Evolutionary conservation across 169 alveolate genomes (phyloP), one percentile per base, ranked within the genome.

Genomic region (Sarcocystis neurona): DNA sequence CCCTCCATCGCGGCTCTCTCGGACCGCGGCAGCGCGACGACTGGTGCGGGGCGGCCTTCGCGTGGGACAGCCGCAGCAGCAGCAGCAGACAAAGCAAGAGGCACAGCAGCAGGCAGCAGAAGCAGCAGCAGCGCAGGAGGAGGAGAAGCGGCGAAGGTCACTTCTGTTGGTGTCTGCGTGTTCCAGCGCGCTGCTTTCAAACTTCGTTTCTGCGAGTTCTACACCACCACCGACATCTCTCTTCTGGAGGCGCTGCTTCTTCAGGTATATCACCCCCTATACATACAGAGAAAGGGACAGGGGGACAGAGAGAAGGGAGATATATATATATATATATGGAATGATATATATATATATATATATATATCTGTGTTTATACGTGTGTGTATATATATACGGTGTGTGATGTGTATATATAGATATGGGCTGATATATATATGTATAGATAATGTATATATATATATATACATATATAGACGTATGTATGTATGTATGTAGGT

Each of bases 321-420:
- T 23, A 53, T 53, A 53, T 23, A 15, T 53, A 23, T 53, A 15
- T 53, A 12, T 53, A 12, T 53, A 15, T 23, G 12, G 66, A 53
- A 53, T 15, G 66, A 53, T 23, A 53, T 23, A 53, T 23, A 53
- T 53, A 53, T 12, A 53, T 53, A 53, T 23, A 23, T 15, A 53
- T 12, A 53, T 53, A 12, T 53, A 12, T 53, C 12, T 53, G 66
- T 15, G n/a, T n/a, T n/a, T n/a, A n/a, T n/a, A n/a, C n/a, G n/a
- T 66, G 39, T 66, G n/a, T 66, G 39, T 66, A 66, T 66, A 66
- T 66, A 66, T 66, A 66, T 66, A 66, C n/a, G n/a, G n/a, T n/a
- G n/a, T n/a, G n/a, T n/a, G n/a, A n/a, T n/a, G n/a, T 66, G n/a
- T 66, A 8, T 66, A 66, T 8, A 66, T 66, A 27, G 10, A 66